Base-by-base conservation (phyloP, 169 alveolate species). In the Plasmodium billcollinsi region DNA sequence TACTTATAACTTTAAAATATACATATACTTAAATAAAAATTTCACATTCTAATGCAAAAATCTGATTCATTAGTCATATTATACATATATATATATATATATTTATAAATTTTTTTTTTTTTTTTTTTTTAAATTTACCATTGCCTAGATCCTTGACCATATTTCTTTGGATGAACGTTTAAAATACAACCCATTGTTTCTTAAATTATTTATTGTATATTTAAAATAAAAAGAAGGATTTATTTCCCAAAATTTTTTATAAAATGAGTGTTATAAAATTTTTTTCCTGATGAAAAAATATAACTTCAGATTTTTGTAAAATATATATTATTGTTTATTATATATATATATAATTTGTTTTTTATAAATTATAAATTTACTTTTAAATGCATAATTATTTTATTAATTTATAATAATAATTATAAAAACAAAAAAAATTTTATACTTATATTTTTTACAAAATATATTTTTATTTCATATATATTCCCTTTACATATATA, bases 141-240 rank as follows among this genome's bases (percentile, higher is more conserved):
- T 76, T 94, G 94, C 89, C 96, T 93, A 63, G 94, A 80, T 63
- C 95, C 95, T 65, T 88, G 95, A 67, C 95, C 95, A 91, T 74
- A 94, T 65, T 91, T 90, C 88, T 90, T 92, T 67, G 95, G 95
- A 12, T 92, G 94, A 63, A 88, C 93, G 93, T 89, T 92, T 85
- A 73, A 92, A 52, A 86, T 88, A 74, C 92, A 88, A 74, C 94
- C 90, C 95, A 92, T 92, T 43, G 72, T 90, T 65, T 45, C 24
- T 43, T 8, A 61, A 73, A 76, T 24, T 76, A 72, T 33, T 26
- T 33, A 33, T 33, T 33, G 6, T 33, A 33, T 33, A 33, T 33
- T 33, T 49, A 49, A 15, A 56, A 90, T n/a, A 50, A 90, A 72
- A 29, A 65, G 14, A 11, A 56, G 47, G 45, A 24, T 24, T 49